Evolutionary conservation across 2,329 filamentous ascomycete species (phyloP), one percentile per base, ranked within the genome.

Genomic region (Proliferodiscus dingleyae): DNA sequence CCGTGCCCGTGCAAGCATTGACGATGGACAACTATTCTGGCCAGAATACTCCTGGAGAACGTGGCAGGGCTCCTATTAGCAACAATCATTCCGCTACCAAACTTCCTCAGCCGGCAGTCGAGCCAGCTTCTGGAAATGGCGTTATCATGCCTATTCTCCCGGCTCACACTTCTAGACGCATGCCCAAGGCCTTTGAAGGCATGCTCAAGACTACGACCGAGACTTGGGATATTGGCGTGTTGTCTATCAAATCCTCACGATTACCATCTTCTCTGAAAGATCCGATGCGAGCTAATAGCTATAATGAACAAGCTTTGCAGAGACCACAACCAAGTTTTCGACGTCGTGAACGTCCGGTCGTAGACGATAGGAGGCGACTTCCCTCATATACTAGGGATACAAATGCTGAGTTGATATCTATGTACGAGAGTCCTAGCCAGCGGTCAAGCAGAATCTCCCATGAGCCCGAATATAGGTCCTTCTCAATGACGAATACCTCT

Each of bases 161-260:
- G 37, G 55, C 53, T 64, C 23, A 59, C 61, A 22, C 63, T 61
- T 1, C 75, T 77, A 0, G 6, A 26, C 6, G 24, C 24, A 26
- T 26, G 24, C 24, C 24, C 24, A 76, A 73, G 4, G 75, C 75
- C 2, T 64, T 82, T n/a, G 73, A 80, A 54, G 75, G 77, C 60
- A 82, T 83, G 80, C 67, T 83, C 47, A 83, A 77, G 64, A 83
- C 75, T 3, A 81, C 77, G 1, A 83, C 79, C 1, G 80, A 83
- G 58, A 81, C 78, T 7, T 79, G 80, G n/a, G 78, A 83, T 53
- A 79, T 81, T 53, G 78, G 78, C 4, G 64, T 76, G 40, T 82
- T 81, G 60, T 78, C 75, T 41, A 77, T 80, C 53, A 71, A 67
- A 37, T 67, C 72, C 6, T 59, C 63, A 33, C 59, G 62, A 23